Base-by-base conservation (phyloP, 2,329 filamentous ascomycete genomes). In the Pestalotiopsis sp. region DNA sequence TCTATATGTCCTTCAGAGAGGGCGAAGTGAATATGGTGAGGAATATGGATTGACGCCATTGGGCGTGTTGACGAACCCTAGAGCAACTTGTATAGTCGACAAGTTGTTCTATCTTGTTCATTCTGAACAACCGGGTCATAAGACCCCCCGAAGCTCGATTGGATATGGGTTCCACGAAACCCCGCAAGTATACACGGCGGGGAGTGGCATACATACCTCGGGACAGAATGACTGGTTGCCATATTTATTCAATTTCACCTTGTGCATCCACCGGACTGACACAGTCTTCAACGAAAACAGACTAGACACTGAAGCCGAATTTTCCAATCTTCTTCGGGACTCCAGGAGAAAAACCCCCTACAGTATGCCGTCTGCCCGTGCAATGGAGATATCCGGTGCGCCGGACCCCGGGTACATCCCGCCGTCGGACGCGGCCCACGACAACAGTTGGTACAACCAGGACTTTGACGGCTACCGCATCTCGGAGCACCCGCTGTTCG, bases 401-500 rank as follows among this genome's bases (percentile, higher is more conserved):
- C 57, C 57, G 17, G 57, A 59, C 27, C 57, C 57, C 3, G 57
- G 57, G 3, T 27, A 59, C 20, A 59, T 59, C 57, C 13, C 57
- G 7, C 57, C 57, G 57, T 59, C 57, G 23, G 57, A 59, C 0
- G 57, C 57, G 7, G 25, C 25, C 31, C 60, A 63, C 38, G 60
- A 38, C 14, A 63, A 63, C 60, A 41, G 17, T 12, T 63, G 60
- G 27, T 63, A 63, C 27, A 63, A 63, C 36, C 60, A 45, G 23
- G 60, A 63, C 31, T 63, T 63, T 63, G 60, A 63, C 31, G 60
- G 31, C 11, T 63, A 63, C 27, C 27, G 38, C 14, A 63, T 63
- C 17, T 36, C 60, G 11, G 60, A 63, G 60, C 60, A 65, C 14
- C 62, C 62, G 39, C 62, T 49, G 20, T 65, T 31, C 23, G 23